These are phyloP conservation scores for sweet orange (Citrus sinensis) DNA, from an alignment of 345 rosid species.

Conservation along the genomic window DVS_A1.0 CM039163.1:47839001-47839500, in stretches of 20 bases:
- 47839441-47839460: neutral
- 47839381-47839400: neutral
- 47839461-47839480: neutral
- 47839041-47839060: neutral
- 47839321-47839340: neutral
- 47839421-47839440: neutral
- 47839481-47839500: constrained; percentile 1
- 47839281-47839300: neutral
- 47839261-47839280: neutral
- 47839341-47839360: constrained; percentile 6
- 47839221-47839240: neutral
- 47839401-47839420: neutral
- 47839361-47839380: constrained; percentile 3
- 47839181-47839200: neutral
- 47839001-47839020: constrained; percentile 51
- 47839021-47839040: constrained; percentile 47
- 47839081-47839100: too few relatives aligned
- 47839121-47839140: neutral
- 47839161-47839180: neutral
- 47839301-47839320: constrained; percentile 12
- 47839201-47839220: neutral
- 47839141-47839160: neutral
- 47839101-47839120: neutral
- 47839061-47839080: too few relatives aligned
- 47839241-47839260: constrained; percentile 2